Percentiles rank a stretch among this genome's conserved stretches.
Conservation (phyloP, 192 early-diverging fungal genomes). For the Backusella circina region DNA sequence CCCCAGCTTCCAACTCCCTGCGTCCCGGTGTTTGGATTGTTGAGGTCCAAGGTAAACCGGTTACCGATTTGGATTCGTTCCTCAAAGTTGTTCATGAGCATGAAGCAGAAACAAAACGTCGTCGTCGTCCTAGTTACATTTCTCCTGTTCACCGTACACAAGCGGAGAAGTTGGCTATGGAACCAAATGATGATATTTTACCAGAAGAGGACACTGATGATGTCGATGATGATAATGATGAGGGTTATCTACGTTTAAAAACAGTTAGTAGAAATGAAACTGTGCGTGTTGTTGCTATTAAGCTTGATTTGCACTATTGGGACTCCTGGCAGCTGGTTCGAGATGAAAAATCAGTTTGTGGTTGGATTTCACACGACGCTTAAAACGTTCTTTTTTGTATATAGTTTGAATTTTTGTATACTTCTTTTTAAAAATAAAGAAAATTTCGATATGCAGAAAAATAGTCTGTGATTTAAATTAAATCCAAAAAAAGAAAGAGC, state of each 20-base stretch:
- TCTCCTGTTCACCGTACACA: conserved; percentile 21
- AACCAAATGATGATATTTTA: conserved; percentile 11
- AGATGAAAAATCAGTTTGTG: conserved; percentile 40
- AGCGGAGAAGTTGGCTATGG: background rate
- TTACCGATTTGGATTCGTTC: conserved; percentile 61
- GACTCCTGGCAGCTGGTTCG: conserved; percentile 61
- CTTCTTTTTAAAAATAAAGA: background rate
- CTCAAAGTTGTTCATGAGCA: conserved; percentile 48
- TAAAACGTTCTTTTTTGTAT: background rate
- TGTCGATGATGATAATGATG: conserved; percentile 47
- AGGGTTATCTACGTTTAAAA: conserved; percentile 58
- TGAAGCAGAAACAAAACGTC: conserved; percentile 40
- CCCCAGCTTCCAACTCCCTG: conserved; percentile 60
- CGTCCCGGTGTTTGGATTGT: conserved; percentile 72
- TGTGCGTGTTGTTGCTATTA: conserved; percentile 67
- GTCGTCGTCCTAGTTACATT: conserved; percentile 38
- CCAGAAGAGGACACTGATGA: conserved; percentile 19
- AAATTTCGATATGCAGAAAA: too few species aligned
- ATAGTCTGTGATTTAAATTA: background rate
- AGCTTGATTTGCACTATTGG: conserved; percentile 77
- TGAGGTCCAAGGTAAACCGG: conserved; percentile 61
- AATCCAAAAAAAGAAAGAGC: background rate
- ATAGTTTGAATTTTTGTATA: background rate
- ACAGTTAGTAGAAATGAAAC: conserved; percentile 51
- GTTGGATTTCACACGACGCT: conserved; percentile 42